Base-by-base conservation (phyloP, 2,329 filamentous ascomycete species). In the Massarina eburnea region DNA sequence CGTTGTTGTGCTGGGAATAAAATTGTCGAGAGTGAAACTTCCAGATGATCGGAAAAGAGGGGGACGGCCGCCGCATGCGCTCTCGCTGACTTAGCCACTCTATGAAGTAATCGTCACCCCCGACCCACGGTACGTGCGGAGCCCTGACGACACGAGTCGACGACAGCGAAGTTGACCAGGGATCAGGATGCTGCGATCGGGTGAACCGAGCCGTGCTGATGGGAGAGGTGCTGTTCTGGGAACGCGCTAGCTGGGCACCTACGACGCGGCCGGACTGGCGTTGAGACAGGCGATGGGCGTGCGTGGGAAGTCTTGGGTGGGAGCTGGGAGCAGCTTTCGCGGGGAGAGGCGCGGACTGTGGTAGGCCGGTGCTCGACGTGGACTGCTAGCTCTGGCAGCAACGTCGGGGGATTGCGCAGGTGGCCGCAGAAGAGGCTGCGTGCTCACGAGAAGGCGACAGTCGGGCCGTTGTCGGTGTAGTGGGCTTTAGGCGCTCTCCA, bases 51-150 rank as follows among this genome's bases (percentile, higher is more conserved):
- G 37, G 49, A 39, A 46, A 49, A 53, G 53, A 51, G 49, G 56
- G 54, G 57, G 46, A 52, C 14, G 53, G 62, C 63, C 61, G 59
- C 61, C n/a, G n/a, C n/a, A n/a, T 59, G 12, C 58, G 53, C 54
- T 55, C 57, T 53, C 51, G 58, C 51, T 44, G 55, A 57, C 53
- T 65, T 68, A 65, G 64, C 59, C 55, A 57, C 55, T 57, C 43
- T 52, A 66, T 70, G 66, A 69, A 61, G 67, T 69, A 70, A 69
- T 70, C 57, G 49, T 51, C 42, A 45, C 51, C 53, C 52, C 56
- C 10, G 42, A 27, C 35, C 20, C n/a, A 38, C 35, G 35, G 35
- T 24, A 22, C n/a, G 46, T 24, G 48, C 55, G 50, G 54, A 49
- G 53, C 52, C 27, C 57, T 56, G 55, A 59, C 55, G 53, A 54